Evolutionary conservation across 78 protist species (phyloP).

Genomic region (Guillardia theta): DNA sequence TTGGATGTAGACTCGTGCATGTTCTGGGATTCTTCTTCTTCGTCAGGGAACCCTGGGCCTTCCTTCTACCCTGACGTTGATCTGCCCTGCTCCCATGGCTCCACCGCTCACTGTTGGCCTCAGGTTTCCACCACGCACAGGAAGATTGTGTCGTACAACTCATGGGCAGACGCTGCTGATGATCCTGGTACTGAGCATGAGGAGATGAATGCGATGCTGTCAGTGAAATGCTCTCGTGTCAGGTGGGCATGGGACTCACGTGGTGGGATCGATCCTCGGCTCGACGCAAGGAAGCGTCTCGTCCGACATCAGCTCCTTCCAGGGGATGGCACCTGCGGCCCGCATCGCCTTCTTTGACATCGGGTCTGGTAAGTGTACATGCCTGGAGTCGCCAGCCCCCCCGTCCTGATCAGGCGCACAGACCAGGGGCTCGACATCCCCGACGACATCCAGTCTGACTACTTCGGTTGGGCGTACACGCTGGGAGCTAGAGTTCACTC

Average conservation of each 20-base stretch:
- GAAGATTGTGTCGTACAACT: background rate
- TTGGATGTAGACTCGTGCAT: background rate
- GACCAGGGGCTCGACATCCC: background rate
- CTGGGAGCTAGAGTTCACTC: conserved; percentile 49
- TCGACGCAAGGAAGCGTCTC: background rate
- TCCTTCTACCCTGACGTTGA: too few relatives aligned
- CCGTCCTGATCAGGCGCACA: background rate
- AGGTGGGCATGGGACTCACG: conserved; percentile 61
- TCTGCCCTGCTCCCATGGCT: too few relatives aligned
- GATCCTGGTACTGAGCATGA: background rate
- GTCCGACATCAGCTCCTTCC: background rate
- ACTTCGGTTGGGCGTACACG: background rate
- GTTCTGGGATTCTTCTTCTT: conserved; percentile 1
- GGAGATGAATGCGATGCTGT: background rate
- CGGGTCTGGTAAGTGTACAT: background rate
- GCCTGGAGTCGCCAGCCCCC: too few relatives aligned
- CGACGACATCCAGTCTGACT: background rate
- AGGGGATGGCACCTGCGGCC: conserved; percentile 20
- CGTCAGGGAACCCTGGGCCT: background rate
- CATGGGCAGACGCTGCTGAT: background rate
- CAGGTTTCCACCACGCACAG: background rate
- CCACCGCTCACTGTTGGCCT: too few relatives aligned
- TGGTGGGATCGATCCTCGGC: conserved; percentile 26
- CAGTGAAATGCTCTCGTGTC: too few relatives aligned
- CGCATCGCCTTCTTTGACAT: conserved; percentile 39